Percentiles rank a stretch among this genome's conserved stretches.
Conservation (phyloP, 768 basidiomycete genomes). For the Leccinum pellstonianum region DNA sequence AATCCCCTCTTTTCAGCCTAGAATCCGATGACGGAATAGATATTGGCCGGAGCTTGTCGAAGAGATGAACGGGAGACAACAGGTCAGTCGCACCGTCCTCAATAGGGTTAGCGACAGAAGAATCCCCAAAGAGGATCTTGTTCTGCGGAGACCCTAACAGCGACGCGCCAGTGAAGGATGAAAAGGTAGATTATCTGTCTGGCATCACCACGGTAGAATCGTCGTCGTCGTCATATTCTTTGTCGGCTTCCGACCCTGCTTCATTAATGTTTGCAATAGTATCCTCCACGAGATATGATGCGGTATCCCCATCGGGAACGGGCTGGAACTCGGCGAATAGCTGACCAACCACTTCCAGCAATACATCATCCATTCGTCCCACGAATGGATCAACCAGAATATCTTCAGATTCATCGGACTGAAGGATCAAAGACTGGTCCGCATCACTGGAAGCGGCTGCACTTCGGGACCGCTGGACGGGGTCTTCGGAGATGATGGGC, state of each 20-base stretch:
- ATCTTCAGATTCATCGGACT: conserved; percentile 6
- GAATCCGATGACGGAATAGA: conserved; percentile 18
- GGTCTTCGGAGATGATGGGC: background rate
- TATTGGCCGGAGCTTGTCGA: conserved; percentile 44
- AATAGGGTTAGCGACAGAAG: background rate
- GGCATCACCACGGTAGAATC: conserved; percentile 10
- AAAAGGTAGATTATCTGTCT: conserved; percentile 26
- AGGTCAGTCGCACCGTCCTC: conserved; percentile 13
- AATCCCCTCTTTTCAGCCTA: conserved; percentile 35
- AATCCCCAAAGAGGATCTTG: conserved; percentile 2
- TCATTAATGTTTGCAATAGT: background rate
- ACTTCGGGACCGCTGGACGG: background rate
- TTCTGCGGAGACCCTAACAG: conserved; percentile 24
- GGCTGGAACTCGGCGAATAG: background rate
- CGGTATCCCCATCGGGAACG: background rate
- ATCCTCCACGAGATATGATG: conserved; percentile 14
- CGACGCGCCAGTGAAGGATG: conserved; percentile 29
- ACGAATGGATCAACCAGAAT: conserved; percentile 1
- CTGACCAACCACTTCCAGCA: conserved; percentile 1
- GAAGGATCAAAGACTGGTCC: background rate
- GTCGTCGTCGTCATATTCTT: conserved; percentile 4
- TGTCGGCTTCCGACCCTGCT: conserved; percentile 6
- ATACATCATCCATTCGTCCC: background rate
- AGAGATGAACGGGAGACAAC: conserved; percentile 65
- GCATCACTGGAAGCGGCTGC: background rate